These are phyloP conservation scores for Ophiostoma sp. DNA, from an alignment of 2,329 filamentous ascomycete genomes.

Conservation along the genomic window DNA sequence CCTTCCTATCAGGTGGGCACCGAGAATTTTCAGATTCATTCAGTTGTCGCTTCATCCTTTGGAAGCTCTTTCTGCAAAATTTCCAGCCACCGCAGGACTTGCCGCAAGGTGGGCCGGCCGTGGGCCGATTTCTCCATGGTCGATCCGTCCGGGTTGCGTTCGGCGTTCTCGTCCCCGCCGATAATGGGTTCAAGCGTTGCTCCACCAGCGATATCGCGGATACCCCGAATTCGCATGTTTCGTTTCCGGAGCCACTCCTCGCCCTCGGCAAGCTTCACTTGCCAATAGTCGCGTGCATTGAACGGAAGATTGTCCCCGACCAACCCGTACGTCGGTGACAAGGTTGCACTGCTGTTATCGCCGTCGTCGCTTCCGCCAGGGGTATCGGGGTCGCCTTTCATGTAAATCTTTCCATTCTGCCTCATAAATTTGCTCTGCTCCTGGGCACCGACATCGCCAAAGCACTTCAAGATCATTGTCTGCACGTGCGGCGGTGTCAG, in stretches of 20 bases:
- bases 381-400: slow-evolving; percentile 17
- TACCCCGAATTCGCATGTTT: background rate
- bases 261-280: slow-evolving; percentile 17
- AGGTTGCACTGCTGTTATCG: background rate
- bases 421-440: slow-evolving; percentile 29
- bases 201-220: background rate
- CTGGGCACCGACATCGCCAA: slow-evolving; percentile 16
- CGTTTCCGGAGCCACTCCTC: slow-evolving; percentile 16
- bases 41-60: background rate
- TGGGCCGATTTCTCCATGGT: background rate
- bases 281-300: slow-evolving; percentile 22
- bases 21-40: background rate
- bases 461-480: slow-evolving; percentile 27
- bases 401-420: slow-evolving; percentile 28
- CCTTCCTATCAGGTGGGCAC: background rate
- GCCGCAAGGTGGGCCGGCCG: slow-evolving; percentile 22
- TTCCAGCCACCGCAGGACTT: slow-evolving; percentile 12
- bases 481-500: slow-evolving; percentile 27
- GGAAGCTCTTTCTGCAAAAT: background rate
- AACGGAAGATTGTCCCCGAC: slow-evolving; percentile 2
- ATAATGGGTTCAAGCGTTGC: no score
- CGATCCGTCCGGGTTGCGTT: background rate
- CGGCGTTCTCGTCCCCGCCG: background rate
- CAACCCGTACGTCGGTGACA: background rate
- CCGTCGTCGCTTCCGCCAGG: background rate